A percentile compares a stretch with the other conserved stretches of the same genome.
Conservation (phyloP, 306 rosid genomes). For the Canavalia gladiata region DNA sequence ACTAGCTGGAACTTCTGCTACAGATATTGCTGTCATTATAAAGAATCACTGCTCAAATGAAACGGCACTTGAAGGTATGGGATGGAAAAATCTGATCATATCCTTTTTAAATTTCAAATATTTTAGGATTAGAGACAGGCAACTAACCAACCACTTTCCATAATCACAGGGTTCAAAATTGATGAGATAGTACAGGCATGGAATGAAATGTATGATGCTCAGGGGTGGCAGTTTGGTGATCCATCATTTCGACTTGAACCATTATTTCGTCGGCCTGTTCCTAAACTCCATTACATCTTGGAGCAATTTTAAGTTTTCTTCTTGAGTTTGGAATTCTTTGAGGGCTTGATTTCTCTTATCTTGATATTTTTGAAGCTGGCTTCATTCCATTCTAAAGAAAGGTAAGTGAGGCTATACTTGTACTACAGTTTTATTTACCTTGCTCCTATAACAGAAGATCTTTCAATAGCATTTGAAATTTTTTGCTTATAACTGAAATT, state of each 20-base stretch:
- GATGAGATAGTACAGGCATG: conserved; percentile 36
- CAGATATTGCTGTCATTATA: conserved; percentile 56
- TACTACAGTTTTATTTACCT: conserved; percentile 13
- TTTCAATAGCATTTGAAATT: not conserved
- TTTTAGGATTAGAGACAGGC: not conserved
- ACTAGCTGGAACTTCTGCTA: conserved; percentile 86
- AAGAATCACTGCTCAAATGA: conserved; percentile 40
- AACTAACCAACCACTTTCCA: not conserved
- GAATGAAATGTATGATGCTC: conserved; percentile 35
- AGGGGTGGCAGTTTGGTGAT: conserved; percentile 30
- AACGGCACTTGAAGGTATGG: conserved; percentile 35
- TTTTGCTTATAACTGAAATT: not conserved
- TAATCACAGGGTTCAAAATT: conserved; percentile 30
- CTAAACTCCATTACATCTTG: conserved; percentile 27
- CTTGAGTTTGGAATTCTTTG: conserved; percentile 6
- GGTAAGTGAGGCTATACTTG: not conserved
- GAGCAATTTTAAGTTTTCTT: conserved; percentile 36
- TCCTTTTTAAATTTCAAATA: not conserved
- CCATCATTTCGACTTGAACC: conserved; percentile 39
- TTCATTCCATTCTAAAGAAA: not conserved
- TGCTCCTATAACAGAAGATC: not conserved
- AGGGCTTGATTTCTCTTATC: conserved; percentile 10
- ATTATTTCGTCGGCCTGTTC: conserved; percentile 35
- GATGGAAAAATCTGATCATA: not conserved
- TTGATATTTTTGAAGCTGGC: conserved; percentile 2